phyloP scores from a whole-genome alignment of 371 early-diverging fungal genomes.

The Apophysomyces sp. region DNA sequence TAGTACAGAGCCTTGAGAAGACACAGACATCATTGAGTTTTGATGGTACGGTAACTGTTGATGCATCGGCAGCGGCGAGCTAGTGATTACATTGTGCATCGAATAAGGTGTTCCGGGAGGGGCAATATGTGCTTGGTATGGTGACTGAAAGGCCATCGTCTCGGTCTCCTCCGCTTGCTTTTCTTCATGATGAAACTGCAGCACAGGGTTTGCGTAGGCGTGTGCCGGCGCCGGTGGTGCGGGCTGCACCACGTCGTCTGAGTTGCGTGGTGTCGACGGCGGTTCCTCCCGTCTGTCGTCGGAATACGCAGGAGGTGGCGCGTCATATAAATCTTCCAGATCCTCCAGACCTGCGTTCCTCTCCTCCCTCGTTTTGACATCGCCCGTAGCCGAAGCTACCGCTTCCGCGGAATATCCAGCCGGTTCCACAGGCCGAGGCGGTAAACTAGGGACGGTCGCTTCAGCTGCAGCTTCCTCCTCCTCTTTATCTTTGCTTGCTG shows the following conservation, averaged over 20 bases:
- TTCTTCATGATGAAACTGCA: not conserved
- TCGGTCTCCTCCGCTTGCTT: not conserved
- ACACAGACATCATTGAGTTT: slow-evolving; percentile 5
- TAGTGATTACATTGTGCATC: slow-evolving; percentile 12
- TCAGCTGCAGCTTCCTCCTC: not conserved
- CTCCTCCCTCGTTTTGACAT: slow-evolving; percentile 20
- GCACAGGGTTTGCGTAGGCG: not conserved
- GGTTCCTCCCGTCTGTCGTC: slow-evolving; percentile 4
- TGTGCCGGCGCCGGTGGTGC: slow-evolving; percentile 11
- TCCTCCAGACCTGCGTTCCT: slow-evolving; percentile 20
- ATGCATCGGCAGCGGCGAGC: slow-evolving; percentile 26
- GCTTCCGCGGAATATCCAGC: slow-evolving; percentile 17
- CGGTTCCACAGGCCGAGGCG: slow-evolving; percentile 4
- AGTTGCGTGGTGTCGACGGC: slow-evolving; percentile 18
- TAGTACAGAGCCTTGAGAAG: slow-evolving; percentile 7
- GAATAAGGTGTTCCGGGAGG: slow-evolving; percentile 8
- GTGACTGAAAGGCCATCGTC: slow-evolving; percentile 4
- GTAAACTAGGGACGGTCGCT: not conserved
- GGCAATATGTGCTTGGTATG: slow-evolving; percentile 19
- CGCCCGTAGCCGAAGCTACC: slow-evolving; percentile 24
- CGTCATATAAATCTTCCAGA: slow-evolving; percentile 35
- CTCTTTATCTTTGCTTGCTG: not conserved
- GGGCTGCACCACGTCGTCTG: slow-evolving; percentile 11
- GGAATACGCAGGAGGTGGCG: slow-evolving; percentile 41
- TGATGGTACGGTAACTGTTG: slow-evolving; percentile 14